Evolutionary conservation across 2,329 filamentous ascomycete genomes (phyloP).

Genomic region (Laburnicola sp.): DNA sequence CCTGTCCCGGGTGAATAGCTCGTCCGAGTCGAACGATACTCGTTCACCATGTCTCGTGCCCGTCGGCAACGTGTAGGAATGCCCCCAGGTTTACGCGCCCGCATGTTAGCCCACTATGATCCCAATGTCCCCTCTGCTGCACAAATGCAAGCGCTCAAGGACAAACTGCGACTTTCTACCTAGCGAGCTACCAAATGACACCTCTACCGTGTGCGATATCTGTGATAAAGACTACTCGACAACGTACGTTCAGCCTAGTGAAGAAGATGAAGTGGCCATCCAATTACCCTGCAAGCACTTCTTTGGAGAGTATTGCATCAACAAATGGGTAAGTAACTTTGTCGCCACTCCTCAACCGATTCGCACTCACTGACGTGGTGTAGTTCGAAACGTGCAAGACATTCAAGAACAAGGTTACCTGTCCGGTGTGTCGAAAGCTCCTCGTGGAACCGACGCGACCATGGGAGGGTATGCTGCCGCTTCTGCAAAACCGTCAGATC

Average conservation of each 20-base stretch:
- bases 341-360: not conserved
- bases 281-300: constrained; percentile 40
- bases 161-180: constrained; percentile 28
- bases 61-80: constrained; percentile 11
- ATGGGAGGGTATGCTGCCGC: not conserved
- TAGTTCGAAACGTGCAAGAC: constrained; percentile 41
- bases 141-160: constrained; percentile 38
- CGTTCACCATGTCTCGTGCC: constrained; percentile 22
- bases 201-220: constrained; percentile 37
- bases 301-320: constrained; percentile 43
- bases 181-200: constrained; percentile 29
- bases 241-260: constrained; percentile 29
- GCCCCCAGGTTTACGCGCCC: constrained; percentile 21
- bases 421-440: constrained; percentile 43
- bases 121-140: constrained; percentile 26
- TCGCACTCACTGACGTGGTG: not conserved
- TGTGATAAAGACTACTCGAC: constrained; percentile 43
- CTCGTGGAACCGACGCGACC: constrained; percentile 27
- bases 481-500: constrained; percentile 5
- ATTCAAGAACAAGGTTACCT: constrained; percentile 44
- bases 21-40: constrained; percentile 32
- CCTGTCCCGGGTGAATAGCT: constrained; percentile 24
- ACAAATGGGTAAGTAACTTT: constrained; percentile 32
- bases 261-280: constrained; percentile 40
- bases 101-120: constrained; percentile 14